A percentile compares a stretch with the other conserved stretches of the same genome.
Conservation (phyloP, 2,329 filamentous ascomycete species). For the Penicillium sp. region DNA sequence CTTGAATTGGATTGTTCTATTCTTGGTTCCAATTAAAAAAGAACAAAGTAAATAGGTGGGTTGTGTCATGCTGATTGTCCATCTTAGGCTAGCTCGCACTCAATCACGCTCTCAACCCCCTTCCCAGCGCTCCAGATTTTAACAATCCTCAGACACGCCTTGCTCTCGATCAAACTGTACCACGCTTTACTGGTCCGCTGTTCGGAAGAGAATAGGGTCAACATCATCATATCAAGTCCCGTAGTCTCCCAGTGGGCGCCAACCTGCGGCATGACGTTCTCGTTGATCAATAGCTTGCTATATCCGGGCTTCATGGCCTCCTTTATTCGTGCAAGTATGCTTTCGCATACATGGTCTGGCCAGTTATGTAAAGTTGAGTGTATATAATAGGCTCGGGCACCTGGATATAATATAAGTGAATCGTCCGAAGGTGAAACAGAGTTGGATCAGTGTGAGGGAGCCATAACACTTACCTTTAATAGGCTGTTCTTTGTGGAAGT, state of each 20-base stretch:
- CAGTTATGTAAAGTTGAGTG: constrained; percentile 3
- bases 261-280: background rate
- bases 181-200: background rate
- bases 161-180: background rate
- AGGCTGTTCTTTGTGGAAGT: constrained; percentile 5
- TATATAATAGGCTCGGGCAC: constrained; percentile 7
- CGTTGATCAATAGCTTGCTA: constrained; percentile 6
- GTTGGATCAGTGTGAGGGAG: background rate
- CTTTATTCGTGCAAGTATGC: constrained; percentile 2
- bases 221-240: background rate
- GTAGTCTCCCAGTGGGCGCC: constrained; percentile 8
- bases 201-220: background rate
- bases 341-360: constrained; percentile 7
- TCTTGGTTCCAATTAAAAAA: no score
- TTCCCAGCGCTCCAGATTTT: background rate
- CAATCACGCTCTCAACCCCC: background rate
- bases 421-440: background rate
- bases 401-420: background rate
- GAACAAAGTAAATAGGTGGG: no score
- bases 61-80: no score
- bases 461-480: background rate
- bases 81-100: background rate
- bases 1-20: no score
- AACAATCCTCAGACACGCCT: background rate
- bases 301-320: constrained; percentile 6